These are phyloP conservation scores for Chimonanthus salicifolius DNA, from an alignment of 164 flowering plant species.

Conservation along the genomic window DNA sequence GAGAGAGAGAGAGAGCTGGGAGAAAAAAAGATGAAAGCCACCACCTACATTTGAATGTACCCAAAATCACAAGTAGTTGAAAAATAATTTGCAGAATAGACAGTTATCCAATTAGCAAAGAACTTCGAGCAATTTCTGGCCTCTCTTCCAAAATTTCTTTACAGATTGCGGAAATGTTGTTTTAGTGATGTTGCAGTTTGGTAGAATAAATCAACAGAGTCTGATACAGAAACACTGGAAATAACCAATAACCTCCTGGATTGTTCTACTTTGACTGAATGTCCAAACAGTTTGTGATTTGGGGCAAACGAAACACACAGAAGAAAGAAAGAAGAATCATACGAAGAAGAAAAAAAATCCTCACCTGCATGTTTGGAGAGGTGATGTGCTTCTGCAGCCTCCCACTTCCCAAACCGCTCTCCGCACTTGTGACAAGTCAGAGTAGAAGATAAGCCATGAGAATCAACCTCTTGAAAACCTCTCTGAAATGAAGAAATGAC, in stretches of 20 bases:
- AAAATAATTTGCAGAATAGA: neutral
- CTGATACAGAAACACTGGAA: neutral
- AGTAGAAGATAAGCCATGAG: slow-evolving; percentile 38
- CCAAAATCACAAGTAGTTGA: neutral
- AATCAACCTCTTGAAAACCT: slow-evolving; percentile 34
- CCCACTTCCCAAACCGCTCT: slow-evolving; percentile 77
- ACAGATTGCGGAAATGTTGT: neutral
- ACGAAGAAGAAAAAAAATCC: neutral
- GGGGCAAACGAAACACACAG: no score
- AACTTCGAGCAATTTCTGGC: neutral
- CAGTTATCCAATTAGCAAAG: neutral
- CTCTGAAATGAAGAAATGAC: slow-evolving; percentile 24
- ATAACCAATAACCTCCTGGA: no score
- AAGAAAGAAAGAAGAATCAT: no score
- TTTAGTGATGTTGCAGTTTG: neutral
- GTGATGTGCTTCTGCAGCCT: slow-evolving; percentile 86
- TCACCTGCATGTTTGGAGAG: slow-evolving; percentile 96
- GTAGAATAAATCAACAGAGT: neutral
- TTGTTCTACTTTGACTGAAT: no score
- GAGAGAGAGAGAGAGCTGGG: neutral
- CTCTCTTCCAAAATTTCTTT: neutral
- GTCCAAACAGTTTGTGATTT: no score
- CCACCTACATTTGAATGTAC: neutral
- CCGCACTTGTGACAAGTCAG: slow-evolving; percentile 84
- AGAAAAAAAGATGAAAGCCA: neutral